Evolutionary conservation across 768 basidiomycete species (phyloP), one percentile per base, ranked within the genome.

Genomic region (Neoboletus brunneissimus): DNA sequence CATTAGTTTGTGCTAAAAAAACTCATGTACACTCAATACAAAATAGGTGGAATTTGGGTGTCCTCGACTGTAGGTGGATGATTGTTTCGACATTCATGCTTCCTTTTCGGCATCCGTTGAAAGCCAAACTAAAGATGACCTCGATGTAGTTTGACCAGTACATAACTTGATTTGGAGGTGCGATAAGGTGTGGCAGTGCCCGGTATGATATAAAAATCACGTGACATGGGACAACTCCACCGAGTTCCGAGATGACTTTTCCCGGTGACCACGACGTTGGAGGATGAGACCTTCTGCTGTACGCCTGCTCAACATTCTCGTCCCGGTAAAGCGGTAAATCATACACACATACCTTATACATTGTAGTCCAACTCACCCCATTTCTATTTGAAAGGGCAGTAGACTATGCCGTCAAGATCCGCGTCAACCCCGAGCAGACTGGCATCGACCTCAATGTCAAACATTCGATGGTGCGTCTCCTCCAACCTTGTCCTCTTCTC

Each of bases 371-470:
- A 13, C 53, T 67, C 46, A 66, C 22, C 11, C 46, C 5, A 20
- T 27, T 16, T 53, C 12, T n/a, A 9, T 44, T 4, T 13, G 22
- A 49, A 40, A 97, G 92, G 60, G 87, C 91, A 50, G 89, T 99
- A 50, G 97, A 98, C 77, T 99, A 91, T 85, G 89, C 94, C 4
- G 94, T 96, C 75, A 98, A 98, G 81, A 97, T 99, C 76, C 90
- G 96, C 50, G 93, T 99, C 48, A 96, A 96, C 70, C 84, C 94
- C 7, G 86, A 89, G 62, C 93, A 97, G 68, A 97, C 94, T 35
- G 97, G 94, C 15, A 85, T 99, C 41, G 96, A 99, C 78, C 87
- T 91, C 54, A 94, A 89, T 72, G 96, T 97, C 64, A 99, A 99
- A 81, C 97, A 99, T 76, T 95, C 94, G 2, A 98, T 99, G 95